Base-by-base conservation (phyloP, 164 flowering plant genomes). In the Magnolia sinica region DNA sequence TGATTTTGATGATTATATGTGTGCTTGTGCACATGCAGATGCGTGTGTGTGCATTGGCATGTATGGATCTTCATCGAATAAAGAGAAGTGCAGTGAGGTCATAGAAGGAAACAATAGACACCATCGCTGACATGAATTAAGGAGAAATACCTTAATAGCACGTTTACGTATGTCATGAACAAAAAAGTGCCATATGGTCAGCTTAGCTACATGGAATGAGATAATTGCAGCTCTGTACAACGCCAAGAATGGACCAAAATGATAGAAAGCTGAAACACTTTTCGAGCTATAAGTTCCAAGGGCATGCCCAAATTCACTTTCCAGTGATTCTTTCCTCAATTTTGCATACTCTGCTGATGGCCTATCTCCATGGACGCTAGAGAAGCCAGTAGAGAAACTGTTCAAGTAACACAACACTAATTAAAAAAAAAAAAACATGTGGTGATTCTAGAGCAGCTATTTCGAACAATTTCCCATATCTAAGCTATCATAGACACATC, bases 281-380 rank as follows among this genome's bases (percentile, higher is more conserved):
- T 82, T 86, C 49, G 98, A 89, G 72, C 86, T 80, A 74, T 87
- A 79, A 70, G 86, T 82, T 77, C 94, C 97, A 76, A 93, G 90
- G 45, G 85, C 86, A 75, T 83, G 82, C 52, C 96, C 97, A 81
- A 96, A 96, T 87, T 96, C 88, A 82, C 70, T 90, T 85, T 96
- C 97, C 27, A 96, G 81, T 63, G 93, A 90, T 81, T 91, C 93
- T 85, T 88, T 96, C 85, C 98, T 89, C 83, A 86, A 80, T 78
- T 84, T 92, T 63, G 98, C 99, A 87, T 96, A 96, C 81, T 96
- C 96, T 14, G 97, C 90, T 14, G 99, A 89, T 27, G 99, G 95
- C 75, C 88, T 82, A 76, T 84, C 98, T 14, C 98, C 99, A 78
- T 96, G 99, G 75, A 96, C 88, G 71, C 98, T 96, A 67, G 92